A percentile compares a stretch with the other conserved stretches of the same genome.
Evolutionary conservation across 768 basidiomycete species (phyloP).

Genomic region (Pleurotus cornucopiae): DNA sequence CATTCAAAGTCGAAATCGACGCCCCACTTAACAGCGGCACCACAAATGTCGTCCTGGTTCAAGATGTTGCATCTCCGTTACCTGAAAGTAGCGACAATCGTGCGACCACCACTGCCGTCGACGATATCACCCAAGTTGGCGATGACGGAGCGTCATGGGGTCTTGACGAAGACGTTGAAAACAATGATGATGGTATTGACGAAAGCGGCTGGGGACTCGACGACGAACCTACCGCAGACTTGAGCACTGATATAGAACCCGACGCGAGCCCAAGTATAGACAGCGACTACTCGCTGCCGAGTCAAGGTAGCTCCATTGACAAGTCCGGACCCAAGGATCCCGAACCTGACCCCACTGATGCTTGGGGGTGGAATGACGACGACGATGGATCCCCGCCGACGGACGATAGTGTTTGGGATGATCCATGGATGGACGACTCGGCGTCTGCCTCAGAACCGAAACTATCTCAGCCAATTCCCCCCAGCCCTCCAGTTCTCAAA

Average conservation of each 20-base stretch:
- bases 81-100: neutral
- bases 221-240: conserved; percentile 23
- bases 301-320: conserved; percentile 11
- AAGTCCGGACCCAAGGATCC: conserved; percentile 15
- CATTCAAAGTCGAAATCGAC: conserved; percentile 39
- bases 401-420: conserved; percentile 47
- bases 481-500: conserved; percentile 19
- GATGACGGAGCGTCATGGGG: conserved; percentile 41
- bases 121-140: conserved; percentile 19
- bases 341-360: conserved; percentile 47
- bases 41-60: neutral
- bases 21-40: conserved; percentile 5
- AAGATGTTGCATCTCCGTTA: neutral
- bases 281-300: conserved; percentile 10
- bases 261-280: conserved; percentile 9
- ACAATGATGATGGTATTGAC: conserved; percentile 26
- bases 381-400: conserved; percentile 24
- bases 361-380: conserved; percentile 79
- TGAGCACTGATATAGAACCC: conserved; percentile 3
- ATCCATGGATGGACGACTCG: conserved; percentile 60
- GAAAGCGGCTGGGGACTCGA: conserved; percentile 53
- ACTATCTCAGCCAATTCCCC: conserved; percentile 18
- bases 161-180: conserved; percentile 38
- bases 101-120: conserved; percentile 5
- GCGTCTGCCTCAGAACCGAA: neutral